phyloP scores from a whole-genome alignment of 345 rosid species.

The Gossypioides kirkii region DNA sequence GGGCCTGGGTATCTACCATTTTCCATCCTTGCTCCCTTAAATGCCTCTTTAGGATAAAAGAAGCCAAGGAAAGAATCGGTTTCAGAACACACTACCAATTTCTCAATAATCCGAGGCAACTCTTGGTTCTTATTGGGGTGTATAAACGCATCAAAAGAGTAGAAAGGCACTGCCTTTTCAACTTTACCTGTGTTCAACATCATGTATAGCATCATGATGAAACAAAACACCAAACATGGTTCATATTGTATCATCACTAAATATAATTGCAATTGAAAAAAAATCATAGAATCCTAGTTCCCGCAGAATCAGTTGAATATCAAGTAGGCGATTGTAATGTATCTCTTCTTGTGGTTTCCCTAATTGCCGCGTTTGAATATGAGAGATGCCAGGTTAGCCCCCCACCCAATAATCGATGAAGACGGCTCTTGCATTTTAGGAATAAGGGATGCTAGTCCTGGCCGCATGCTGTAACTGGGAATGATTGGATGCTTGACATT shows the following conservation, averaged over 20 bases:
- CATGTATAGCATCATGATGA: background rate
- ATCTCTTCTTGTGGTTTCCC: background rate
- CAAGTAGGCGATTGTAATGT: background rate
- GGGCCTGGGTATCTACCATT: too few species aligned
- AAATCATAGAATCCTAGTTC: background rate
- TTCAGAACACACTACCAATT: background rate
- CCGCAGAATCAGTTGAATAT: constrained; percentile 5
- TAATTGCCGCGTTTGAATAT: constrained; percentile 60
- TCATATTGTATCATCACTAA: background rate
- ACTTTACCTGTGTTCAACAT: background rate
- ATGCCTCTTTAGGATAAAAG: too few species aligned
- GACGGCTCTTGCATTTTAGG: constrained; percentile 48
- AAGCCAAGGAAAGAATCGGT: too few species aligned
- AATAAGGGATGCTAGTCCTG: constrained; percentile 47
- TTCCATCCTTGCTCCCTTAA: too few species aligned
- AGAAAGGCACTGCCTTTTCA: background rate
- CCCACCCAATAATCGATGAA: constrained; percentile 60
- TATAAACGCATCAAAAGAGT: background rate
- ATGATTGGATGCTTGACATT: constrained; percentile 30
- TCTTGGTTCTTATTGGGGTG: background rate
- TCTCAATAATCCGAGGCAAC: background rate
- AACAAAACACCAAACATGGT: background rate
- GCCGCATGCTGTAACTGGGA: constrained; percentile 30
- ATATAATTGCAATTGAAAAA: constrained; percentile 6
- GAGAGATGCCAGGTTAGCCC: constrained; percentile 60